Conservation (phyloP, 2,329 filamentous ascomycete species). For the Apiospora sp. region DNA sequence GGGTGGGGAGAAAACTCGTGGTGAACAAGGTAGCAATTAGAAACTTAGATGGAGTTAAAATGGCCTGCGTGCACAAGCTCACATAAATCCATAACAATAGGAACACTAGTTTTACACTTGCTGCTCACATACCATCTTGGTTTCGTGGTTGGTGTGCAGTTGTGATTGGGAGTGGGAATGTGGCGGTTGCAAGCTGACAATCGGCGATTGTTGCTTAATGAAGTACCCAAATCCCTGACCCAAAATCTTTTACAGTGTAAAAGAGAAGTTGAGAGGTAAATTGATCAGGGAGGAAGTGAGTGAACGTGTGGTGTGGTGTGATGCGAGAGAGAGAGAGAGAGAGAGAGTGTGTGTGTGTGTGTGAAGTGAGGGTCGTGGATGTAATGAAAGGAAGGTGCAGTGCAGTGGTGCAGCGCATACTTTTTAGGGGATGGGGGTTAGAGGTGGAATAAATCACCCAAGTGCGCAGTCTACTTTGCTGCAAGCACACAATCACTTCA, state of each 20-base stretch:
- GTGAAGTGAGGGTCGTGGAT: neutral
- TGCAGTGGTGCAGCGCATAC: neutral
- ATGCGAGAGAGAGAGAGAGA: neutral
- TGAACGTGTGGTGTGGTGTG: neutral
- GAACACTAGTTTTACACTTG: neutral
- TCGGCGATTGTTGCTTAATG: neutral
- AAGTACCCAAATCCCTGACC: neutral
- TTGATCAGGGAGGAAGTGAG: neutral
- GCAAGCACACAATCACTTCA: neutral
- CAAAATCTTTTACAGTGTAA: neutral
- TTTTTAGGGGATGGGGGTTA: neutral
- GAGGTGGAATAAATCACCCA: neutral
- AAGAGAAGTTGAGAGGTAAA: neutral
- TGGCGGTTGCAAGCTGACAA: neutral
- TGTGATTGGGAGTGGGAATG: slow-evolving; percentile 4
- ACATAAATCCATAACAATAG: neutral
- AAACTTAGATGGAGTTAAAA: neutral
- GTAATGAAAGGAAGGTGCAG: neutral
- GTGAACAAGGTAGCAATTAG: neutral
- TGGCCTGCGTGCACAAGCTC: slow-evolving; percentile 22
- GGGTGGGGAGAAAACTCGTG: neutral
- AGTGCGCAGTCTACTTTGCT: neutral
- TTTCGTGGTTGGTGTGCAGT: neutral
- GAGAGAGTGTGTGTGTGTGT: too few relatives aligned
- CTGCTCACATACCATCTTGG: slow-evolving; percentile 32